These are phyloP conservation scores for Neoboletus magnificus DNA, from an alignment of 768 basidiomycete species.

Conservation along the genomic window DNA sequence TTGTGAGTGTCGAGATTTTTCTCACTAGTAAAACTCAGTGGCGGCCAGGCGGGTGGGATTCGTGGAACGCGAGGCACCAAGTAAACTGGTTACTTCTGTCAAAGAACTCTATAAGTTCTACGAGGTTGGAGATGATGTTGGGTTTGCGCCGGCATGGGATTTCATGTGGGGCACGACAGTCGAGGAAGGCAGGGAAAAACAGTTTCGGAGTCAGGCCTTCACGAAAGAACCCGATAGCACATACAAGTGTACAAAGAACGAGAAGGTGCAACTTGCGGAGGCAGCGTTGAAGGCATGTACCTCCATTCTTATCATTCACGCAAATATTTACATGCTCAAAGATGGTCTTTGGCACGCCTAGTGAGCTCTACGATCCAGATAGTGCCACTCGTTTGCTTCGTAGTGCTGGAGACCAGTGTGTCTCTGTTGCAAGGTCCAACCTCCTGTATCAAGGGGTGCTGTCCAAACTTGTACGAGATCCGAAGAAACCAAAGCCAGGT, in stretches of 20 bases:
- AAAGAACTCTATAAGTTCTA: slow-evolving; percentile 44
- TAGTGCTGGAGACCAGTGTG: slow-evolving; percentile 51
- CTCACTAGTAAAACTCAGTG: slow-evolving; percentile 12
- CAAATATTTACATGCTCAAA: slow-evolving; percentile 27
- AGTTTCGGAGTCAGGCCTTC: slow-evolving; percentile 56
- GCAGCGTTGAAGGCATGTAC: slow-evolving; percentile 62
- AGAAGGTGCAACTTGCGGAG: slow-evolving; percentile 56
- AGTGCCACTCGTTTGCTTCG: slow-evolving; percentile 55
- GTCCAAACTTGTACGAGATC: slow-evolving; percentile 63
- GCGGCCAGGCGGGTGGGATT: slow-evolving; percentile 58
- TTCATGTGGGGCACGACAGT: slow-evolving; percentile 71
- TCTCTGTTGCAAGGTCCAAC: slow-evolving; percentile 53
- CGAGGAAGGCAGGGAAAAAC: slow-evolving; percentile 75
- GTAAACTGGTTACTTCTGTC: slow-evolving; percentile 42
- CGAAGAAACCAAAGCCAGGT: slow-evolving; percentile 62
- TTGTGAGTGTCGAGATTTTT: slow-evolving; percentile 53
- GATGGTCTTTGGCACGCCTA: slow-evolving; percentile 77
- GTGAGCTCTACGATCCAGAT: slow-evolving; percentile 64
- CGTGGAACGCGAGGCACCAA: slow-evolving; percentile 40
- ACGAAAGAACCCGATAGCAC: slow-evolving; percentile 39
- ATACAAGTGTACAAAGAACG: slow-evolving; percentile 18
- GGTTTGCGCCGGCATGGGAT: slow-evolving; percentile 53
- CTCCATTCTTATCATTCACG: not conserved
- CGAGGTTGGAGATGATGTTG: slow-evolving; percentile 47
- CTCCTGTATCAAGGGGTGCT: slow-evolving; percentile 65